Percentiles rank a stretch among this genome's conserved stretches.
Evolutionary conservation across 805 yeast species (phyloP).

Genomic region (Cyberlindnera bimundalis): DNA sequence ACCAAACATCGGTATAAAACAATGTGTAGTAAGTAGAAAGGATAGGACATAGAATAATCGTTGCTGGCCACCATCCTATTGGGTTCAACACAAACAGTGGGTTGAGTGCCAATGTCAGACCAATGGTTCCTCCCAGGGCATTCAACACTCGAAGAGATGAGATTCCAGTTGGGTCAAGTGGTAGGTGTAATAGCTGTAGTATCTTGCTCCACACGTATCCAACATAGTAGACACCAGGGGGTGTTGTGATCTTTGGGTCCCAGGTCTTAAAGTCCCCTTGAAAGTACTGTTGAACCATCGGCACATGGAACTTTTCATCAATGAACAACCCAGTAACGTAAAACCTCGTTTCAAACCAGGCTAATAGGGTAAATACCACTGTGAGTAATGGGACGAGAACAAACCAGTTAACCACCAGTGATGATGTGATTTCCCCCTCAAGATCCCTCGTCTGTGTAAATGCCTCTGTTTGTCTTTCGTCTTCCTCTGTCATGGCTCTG

Average conservation of each 20-base stretch:
- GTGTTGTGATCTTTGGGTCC: constrained; percentile 93
- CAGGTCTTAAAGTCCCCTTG: constrained; percentile 58
- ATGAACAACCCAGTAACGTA: constrained; percentile 35
- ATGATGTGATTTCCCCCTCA: constrained; percentile 25
- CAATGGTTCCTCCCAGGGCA: constrained; percentile 56
- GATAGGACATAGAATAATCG: constrained; percentile 60
- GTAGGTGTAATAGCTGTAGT: constrained; percentile 19
- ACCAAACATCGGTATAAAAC: constrained; percentile 94
- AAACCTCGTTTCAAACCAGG: constrained; percentile 28
- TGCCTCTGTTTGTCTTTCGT: neutral
- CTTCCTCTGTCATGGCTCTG: neutral
- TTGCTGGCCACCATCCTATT: constrained; percentile 40
- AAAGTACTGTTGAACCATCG: constrained; percentile 71
- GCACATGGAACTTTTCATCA: constrained; percentile 85
- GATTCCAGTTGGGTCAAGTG: constrained; percentile 33
- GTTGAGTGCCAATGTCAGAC: constrained; percentile 46
- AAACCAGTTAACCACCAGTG: constrained; percentile 32
- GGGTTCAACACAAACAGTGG: constrained; percentile 40
- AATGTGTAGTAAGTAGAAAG: constrained; percentile 68
- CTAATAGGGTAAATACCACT: constrained; percentile 27
- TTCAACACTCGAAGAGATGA: constrained; percentile 54
- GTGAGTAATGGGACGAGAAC: constrained; percentile 30
- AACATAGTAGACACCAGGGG: constrained; percentile 80
- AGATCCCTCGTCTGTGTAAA: constrained; percentile 18
- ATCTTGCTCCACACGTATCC: constrained; percentile 36